Conservation (phyloP, 2,329 filamentous ascomycete species). For the Hypoxylon sp. region DNA sequence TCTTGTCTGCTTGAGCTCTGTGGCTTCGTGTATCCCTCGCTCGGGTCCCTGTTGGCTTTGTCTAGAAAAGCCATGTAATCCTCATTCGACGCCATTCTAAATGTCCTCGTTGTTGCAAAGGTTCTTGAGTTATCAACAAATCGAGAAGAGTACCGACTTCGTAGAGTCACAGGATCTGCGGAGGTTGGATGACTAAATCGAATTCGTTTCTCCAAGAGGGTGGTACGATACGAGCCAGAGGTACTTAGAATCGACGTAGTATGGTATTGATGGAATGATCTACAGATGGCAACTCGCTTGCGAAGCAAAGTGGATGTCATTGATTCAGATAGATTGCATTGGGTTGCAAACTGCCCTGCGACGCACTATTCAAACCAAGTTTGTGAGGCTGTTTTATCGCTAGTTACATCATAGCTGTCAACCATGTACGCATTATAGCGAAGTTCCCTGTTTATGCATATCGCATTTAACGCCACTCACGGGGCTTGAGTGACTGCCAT, state of each 20-base stretch:
- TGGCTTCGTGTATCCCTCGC: constrained; percentile 64
- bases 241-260: background rate
- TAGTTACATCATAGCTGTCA: constrained; percentile 46
- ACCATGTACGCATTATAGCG: constrained; percentile 12
- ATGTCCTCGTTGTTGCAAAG: constrained; percentile 42
- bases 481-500: background rate
- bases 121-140: constrained; percentile 13
- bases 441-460: constrained; percentile 26
- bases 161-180: background rate
- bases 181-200: background rate
- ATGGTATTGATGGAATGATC: constrained; percentile 13
- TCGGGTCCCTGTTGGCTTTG: constrained; percentile 86
- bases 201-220: background rate
- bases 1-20: constrained; percentile 52
- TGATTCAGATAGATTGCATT: constrained; percentile 31
- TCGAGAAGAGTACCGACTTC: constrained; percentile 8
- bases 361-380: constrained; percentile 14
- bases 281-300: constrained; percentile 18
- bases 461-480: background rate
- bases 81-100: constrained; percentile 79
- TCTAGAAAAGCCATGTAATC: constrained; percentile 88
- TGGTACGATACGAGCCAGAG: constrained; percentile 7
- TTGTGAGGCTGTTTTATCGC: constrained; percentile 25
- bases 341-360: constrained; percentile 27
- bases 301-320: constrained; percentile 39